Evolutionary conservation across 441 rosid species (phyloP), one percentile per base, ranked within the genome.

Genomic region (Populus hybrid): DNA sequence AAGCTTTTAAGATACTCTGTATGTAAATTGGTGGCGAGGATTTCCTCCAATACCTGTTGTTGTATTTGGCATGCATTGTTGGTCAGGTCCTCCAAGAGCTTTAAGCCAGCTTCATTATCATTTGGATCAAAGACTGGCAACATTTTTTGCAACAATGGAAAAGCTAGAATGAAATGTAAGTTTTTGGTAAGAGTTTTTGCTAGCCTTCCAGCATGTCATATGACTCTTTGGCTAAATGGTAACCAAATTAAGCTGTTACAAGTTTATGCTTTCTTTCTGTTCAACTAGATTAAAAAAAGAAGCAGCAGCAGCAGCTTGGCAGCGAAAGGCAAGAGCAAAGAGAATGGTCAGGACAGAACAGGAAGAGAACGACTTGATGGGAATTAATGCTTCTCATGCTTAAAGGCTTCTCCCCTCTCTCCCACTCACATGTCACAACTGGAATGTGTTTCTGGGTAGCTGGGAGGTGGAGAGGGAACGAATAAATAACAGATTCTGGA

Each of bases 1-100:
- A 82, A 88, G 73, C 83, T 63, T 24, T 73, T 66, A 50, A 94
- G 97, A 70, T 94, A 94, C 76, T 88, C 91, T 2, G 98, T 90
- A 14, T 77, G 72, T 0, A 84, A 84, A 82, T 92, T 94, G 75
- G 78, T 83, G 18, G 82, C 80, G 9, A 89, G 84, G 42, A 94
- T 94, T 74, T 90, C 84, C 70, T 77, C 76, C 16, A 94, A 83
- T 36, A 87, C 91, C 77, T 87, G 84, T 9, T 82, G 77, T 75
- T 92, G 97, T 38, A 89, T 84, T 75, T 85, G 85, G 71, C 75
- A 50, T 74, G 90, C 95, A 82, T 91, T 88, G 76, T 80, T 64
- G 29, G 98, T 91, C 74, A 94, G 85, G 72, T 91, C 89, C 72
- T 92, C 97, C 69, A 92, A 84, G 76, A 92, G 80, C 84, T 86